These are phyloP conservation scores for Termitomyces sp. DNA, from an alignment of 768 basidiomycete species.

Conservation along the genomic window DNA sequence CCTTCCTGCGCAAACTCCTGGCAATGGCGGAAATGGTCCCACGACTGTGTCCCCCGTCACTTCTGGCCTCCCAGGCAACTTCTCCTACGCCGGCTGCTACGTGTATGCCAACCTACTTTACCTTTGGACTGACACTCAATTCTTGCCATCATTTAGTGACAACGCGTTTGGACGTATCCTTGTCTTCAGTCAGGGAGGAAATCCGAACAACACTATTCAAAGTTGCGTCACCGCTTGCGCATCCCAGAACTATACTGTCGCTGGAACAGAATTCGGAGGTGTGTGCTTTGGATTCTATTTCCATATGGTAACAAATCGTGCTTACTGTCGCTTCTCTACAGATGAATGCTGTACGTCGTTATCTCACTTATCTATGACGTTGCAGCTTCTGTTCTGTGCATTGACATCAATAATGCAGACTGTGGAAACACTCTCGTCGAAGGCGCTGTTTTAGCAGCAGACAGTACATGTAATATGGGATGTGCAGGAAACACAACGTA, in stretches of 20 bases:
- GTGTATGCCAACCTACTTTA: constrained; percentile 37
- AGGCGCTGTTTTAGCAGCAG: constrained; percentile 49
- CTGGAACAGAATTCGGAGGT: constrained; percentile 68
- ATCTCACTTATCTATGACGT: not conserved
- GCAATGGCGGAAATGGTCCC: constrained; percentile 29
- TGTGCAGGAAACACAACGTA: constrained; percentile 70
- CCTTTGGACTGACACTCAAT: not conserved
- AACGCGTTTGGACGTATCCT: constrained; percentile 65
- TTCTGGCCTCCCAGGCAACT: constrained; percentile 47
- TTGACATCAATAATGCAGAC: constrained; percentile 32
- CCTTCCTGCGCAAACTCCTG: constrained; percentile 33
- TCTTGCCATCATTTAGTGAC: constrained; percentile 29
- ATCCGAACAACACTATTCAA: constrained; percentile 48
- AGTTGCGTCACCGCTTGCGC: constrained; percentile 59
- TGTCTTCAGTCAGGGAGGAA: constrained; percentile 19
- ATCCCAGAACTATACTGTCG: constrained; percentile 54
- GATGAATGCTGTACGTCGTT: constrained; percentile 43
- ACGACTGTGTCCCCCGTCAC: constrained; percentile 41
- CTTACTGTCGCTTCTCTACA: constrained; percentile 5
- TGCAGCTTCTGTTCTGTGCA: no score
- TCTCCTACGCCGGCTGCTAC: constrained; percentile 64
- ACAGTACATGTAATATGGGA: constrained; percentile 63
- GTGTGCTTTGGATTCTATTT: constrained; percentile 19
- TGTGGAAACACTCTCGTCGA: constrained; percentile 66
- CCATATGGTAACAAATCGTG: constrained; percentile 1